phyloP scores from a whole-genome alignment of 208 protist genomes.

The Crithidia fasciculata region DNA sequence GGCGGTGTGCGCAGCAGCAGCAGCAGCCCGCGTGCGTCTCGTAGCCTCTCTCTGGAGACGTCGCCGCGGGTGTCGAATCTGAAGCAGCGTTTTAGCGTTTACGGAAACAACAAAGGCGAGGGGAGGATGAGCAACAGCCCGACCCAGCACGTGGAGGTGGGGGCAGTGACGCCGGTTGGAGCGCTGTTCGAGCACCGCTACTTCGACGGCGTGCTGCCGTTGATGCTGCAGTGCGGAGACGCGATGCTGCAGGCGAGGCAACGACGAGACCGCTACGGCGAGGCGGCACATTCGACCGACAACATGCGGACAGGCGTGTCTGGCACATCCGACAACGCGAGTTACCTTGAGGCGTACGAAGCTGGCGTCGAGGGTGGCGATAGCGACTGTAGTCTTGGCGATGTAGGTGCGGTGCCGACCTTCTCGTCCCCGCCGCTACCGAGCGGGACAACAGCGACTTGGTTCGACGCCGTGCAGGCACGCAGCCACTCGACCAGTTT shows the following conservation, averaged over 20 bases:
- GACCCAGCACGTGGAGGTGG: neutral
- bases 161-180: neutral
- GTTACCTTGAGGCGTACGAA: too few species aligned
- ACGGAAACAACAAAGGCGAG: neutral
- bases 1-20: neutral
- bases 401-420: too few species aligned
- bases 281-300: neutral
- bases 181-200: conserved; percentile 1
- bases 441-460: too few species aligned
- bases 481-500: neutral
- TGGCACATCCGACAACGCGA: too few species aligned
- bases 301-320: too few species aligned
- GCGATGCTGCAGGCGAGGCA: conserved; percentile 6
- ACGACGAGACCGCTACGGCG: neutral
- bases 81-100: neutral
- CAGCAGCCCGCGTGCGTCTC: neutral
- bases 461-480: too few species aligned
- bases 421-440: too few species aligned
- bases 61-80: neutral
- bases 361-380: too few species aligned
- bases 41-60: neutral
- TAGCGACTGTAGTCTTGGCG: too few species aligned
- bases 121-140: too few species aligned
- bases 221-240: conserved; percentile 20
- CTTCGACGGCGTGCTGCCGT: conserved; percentile 14